Percentiles rank a stretch among this genome's conserved stretches.
These are phyloP conservation scores for Dimargaris cristalligena DNA, from an alignment of 192 early-diverging fungal species.

Conservation along the genomic window DNA sequence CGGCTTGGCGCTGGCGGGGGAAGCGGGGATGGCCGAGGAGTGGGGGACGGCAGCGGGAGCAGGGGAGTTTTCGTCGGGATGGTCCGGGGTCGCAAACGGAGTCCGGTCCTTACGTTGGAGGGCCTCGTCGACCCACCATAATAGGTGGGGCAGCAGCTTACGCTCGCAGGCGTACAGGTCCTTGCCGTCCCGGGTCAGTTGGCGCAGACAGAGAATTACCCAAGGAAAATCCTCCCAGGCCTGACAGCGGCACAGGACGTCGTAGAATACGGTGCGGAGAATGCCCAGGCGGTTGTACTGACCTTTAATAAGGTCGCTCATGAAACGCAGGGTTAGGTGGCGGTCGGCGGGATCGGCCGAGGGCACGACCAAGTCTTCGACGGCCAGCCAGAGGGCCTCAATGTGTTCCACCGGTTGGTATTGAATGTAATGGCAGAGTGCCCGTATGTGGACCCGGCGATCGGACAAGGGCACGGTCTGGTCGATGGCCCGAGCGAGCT, in stretches of 20 bases:
- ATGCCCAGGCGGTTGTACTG: constrained; percentile 8
- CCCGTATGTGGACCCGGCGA: neutral
- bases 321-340: constrained; percentile 7
- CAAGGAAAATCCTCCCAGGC: constrained; percentile 3
- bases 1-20: neutral
- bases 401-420: constrained; percentile 10
- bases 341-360: neutral
- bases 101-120: neutral
- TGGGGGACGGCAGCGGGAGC: no score
- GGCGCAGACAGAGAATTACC: constrained; percentile 5
- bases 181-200: constrained; percentile 8
- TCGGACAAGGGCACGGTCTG: neutral
- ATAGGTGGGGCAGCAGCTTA: neutral
- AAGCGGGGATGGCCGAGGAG: no score
- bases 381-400: constrained; percentile 7
- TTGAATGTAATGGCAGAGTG: constrained; percentile 1
- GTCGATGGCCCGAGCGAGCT: neutral
- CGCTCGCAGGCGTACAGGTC: constrained; percentile 7
- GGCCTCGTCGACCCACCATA: constrained; percentile 7
- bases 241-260: neutral
- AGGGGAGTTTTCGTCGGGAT: no score
- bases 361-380: constrained; percentile 3
- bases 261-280: constrained; percentile 6
- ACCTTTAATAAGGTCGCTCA: constrained; percentile 5
- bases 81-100: no score